Conservation (phyloP, 371 early-diverging fungal species). For the Zancudomyces culisetae region DNA sequence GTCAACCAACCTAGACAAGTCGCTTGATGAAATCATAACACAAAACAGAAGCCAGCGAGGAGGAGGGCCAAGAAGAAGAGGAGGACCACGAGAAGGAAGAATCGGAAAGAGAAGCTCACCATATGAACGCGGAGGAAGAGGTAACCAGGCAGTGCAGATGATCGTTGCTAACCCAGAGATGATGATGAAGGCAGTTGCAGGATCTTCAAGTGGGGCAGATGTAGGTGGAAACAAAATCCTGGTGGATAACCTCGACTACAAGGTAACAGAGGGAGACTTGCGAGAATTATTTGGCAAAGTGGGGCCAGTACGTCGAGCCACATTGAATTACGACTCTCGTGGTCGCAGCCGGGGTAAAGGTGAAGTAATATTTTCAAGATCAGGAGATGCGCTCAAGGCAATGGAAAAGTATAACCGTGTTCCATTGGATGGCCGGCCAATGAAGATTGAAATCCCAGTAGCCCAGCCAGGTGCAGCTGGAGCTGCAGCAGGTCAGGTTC, state of each 20-base stretch:
- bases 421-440: conserved; percentile 48
- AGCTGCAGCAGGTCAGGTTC: conserved; percentile 1
- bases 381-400: conserved; percentile 35
- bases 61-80: conserved; percentile 1
- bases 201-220: conserved; percentile 8
- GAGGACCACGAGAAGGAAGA: conserved; percentile 26
- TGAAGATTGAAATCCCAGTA: conserved; percentile 44
- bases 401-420: conserved; percentile 44
- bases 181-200: conserved; percentile 16
- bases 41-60: conserved; percentile 10
- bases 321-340: conserved; percentile 40
- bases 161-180: conserved; percentile 19
- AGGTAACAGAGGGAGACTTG: conserved; percentile 46
- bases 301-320: conserved; percentile 44
- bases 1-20: conserved; percentile 39
- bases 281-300: conserved; percentile 26
- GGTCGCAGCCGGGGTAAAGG: conserved; percentile 55
- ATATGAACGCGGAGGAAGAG: conserved; percentile 24
- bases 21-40: conserved; percentile 48
- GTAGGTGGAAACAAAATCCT: conserved; percentile 33
- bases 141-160: conserved; percentile 9
- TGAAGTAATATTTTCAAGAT: conserved; percentile 35
- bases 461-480: conserved; percentile 6
- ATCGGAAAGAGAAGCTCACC: conserved; percentile 23
- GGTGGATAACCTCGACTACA: conserved; percentile 49